Base-by-base conservation (phyloP, 1,139 yeast species). In the Debaryomyces singareniensis region DNA sequence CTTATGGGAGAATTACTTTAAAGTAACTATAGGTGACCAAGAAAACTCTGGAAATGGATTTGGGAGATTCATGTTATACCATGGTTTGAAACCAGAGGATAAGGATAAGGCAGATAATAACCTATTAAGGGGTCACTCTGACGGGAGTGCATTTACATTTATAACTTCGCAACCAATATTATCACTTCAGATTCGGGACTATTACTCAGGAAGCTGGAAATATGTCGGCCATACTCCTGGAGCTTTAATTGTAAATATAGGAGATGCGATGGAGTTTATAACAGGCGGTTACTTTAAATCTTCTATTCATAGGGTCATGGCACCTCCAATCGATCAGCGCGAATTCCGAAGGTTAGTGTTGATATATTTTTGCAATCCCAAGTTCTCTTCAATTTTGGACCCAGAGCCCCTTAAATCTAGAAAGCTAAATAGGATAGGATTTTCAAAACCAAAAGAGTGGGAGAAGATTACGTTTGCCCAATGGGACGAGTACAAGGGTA, bases 51-150 rank as follows among this genome's bases (percentile, higher is more conserved):
- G 61, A 7, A 13, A 13, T 4, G 63, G 61, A 2, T 52, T 51
- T 27, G 63, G 61, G 5, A 41, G 62, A 34, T 54, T 57, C 29
- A 56, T 57, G 61, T 33, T 49, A 11, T 55, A 55, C 33, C 56
- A 54, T 32, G 49, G 43, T n/a, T 48, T 55, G 55, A 39, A 47
- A 6, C 41, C 48, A 3, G 50, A 51, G 15, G 60, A 55, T 27
- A 39, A 36, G 18, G 32, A 34, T 16, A 47, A 30, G 43, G 48
- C 29, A 0, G 51, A 54, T 12, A 51, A 55, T 13, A 68, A 66
- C 7, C 67, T 69, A 70, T 49, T 70, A 18, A 52, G 75, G 34
- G 76, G 75, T 1, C 76, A 70, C 36, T 61, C 71, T n/a, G 76
- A 70, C 44, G 58, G 63, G 24, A 58, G 68, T 31, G 75, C 66